Conservation (phyloP, 495 filamentous ascomycete genomes). For the Cladorrhinum samala region DNA sequence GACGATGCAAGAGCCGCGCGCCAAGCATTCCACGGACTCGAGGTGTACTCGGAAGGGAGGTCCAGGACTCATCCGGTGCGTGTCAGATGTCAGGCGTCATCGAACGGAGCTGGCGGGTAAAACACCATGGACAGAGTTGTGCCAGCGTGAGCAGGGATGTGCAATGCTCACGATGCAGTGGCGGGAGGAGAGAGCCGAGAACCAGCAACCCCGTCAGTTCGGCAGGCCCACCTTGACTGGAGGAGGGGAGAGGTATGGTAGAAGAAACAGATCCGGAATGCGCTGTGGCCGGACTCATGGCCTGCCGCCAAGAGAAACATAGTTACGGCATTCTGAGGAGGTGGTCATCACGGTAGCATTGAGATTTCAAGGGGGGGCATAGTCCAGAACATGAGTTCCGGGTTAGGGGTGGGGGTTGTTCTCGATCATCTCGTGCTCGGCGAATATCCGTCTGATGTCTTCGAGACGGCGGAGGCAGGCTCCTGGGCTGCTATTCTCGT, state of each 20-base stretch:
- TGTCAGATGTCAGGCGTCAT: constrained; percentile 38
- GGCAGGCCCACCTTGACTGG: neutral
- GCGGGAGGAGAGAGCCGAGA: constrained; percentile 3
- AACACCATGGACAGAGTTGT: constrained; percentile 29
- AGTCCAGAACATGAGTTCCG: neutral
- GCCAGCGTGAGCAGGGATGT: constrained; percentile 11
- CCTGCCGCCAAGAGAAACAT: constrained; percentile 18
- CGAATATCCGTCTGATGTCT: constrained; percentile 17
- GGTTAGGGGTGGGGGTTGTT: constrained; percentile 1
- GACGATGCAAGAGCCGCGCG: constrained; percentile 32
- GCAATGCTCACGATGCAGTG: constrained; percentile 3
- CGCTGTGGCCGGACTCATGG: constrained; percentile 25
- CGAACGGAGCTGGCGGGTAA: constrained; percentile 35
- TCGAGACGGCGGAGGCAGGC: constrained; percentile 11
- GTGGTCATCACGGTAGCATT: neutral
- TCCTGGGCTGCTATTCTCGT: too few species aligned
- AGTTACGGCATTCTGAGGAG: neutral
- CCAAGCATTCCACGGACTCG: constrained; percentile 33
- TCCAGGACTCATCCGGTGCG: constrained; percentile 38
- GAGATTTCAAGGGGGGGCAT: neutral
- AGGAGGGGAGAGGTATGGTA: too few species aligned
- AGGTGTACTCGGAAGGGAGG: constrained; percentile 36
- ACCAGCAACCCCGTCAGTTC: neutral
- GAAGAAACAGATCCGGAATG: too few species aligned
- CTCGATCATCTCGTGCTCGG: too few species aligned